phyloP scores from a whole-genome alignment of 129 eudicot genomes.

The Flaveria linearis region DNA sequence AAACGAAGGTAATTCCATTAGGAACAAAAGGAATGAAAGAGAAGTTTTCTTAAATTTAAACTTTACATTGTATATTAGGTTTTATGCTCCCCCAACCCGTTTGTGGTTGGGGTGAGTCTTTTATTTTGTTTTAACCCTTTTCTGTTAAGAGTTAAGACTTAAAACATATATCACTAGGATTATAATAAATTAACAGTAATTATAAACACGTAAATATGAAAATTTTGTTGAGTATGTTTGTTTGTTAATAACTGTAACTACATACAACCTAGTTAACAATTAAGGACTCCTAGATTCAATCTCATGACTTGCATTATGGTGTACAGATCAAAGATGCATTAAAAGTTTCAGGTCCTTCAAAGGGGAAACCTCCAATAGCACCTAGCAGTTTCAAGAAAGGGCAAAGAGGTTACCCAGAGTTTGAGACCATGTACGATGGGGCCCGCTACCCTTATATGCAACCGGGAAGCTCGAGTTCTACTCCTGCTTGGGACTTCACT shows the following conservation, averaged over 20 bases:
- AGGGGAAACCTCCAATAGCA: conserved; percentile 59
- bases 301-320: conserved; percentile 18
- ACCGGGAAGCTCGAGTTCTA: conserved; percentile 72
- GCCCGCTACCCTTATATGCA: conserved; percentile 57
- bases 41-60: not conserved
- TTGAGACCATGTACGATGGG: conserved; percentile 70
- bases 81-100: not conserved
- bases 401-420: conserved; percentile 58
- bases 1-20: not conserved
- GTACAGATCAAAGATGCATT: conserved; percentile 88
- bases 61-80: too few relatives aligned
- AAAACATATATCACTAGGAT: not conserved
- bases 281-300: not conserved
- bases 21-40: not conserved
- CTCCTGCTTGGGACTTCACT: conserved; percentile 89
- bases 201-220: not conserved
- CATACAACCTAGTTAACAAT: not conserved
- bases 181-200: not conserved
- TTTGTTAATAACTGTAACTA: too few relatives aligned
- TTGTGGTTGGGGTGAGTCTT: not conserved
- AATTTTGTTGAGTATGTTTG: too few relatives aligned
- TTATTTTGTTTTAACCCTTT: not conserved
- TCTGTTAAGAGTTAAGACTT: not conserved
- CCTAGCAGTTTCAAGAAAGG: conserved; percentile 62
- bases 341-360: conserved; percentile 63